Evolutionary conservation across 2,329 filamentous ascomycete species (phyloP), one percentile per base, ranked within the genome.

Genomic region (Davidsoniella australis): DNA sequence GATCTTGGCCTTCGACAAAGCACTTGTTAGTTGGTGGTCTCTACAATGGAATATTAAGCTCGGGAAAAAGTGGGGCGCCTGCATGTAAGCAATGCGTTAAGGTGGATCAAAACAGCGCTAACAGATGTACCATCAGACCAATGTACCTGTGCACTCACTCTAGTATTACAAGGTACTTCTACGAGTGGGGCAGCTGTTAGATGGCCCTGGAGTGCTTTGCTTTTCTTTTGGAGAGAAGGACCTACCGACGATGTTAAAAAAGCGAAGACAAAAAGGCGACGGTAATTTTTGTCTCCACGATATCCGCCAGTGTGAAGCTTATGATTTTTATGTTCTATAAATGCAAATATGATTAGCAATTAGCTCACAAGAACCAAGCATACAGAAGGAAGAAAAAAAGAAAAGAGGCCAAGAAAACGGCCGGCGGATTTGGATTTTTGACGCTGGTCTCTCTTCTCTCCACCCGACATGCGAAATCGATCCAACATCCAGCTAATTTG

Each of bases 141-240:
- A 23, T 40, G 46, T 48, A 48, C 46, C 46, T 48, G 4, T 7
- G n/a, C 46, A 42, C 37, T 8, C 16, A 42, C 16, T 42, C 41
- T 42, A 42, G 23, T 48, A 48, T 42, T 5, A 29, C 24, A 29
- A 18, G 17, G 29, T 48, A 48, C 46, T 48, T 48, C 20, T 41
- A 41, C 39, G 29, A 20, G 39, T 48, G 46, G 46, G 40, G 24
- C 39, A 12, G 9, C 3, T 12, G 24, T 48, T 40, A 33, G 16
- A 10, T 23, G 3, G 33, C 17, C 24, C 20, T 4, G 10, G 7
- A 10, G 10, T 29, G 26, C 26, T 29, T 9, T 29, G 26, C 26
- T 29, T 9, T 29, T 8, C 10, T 9, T 9, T 29, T 29, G 10
- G 26, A 29, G 26, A 29, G 10, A 10, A 20, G 9, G 10, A 29